These are phyloP conservation scores for Withania somnifera DNA, from an alignment of 305 asterid species.

Conservation along the genomic window DNA sequence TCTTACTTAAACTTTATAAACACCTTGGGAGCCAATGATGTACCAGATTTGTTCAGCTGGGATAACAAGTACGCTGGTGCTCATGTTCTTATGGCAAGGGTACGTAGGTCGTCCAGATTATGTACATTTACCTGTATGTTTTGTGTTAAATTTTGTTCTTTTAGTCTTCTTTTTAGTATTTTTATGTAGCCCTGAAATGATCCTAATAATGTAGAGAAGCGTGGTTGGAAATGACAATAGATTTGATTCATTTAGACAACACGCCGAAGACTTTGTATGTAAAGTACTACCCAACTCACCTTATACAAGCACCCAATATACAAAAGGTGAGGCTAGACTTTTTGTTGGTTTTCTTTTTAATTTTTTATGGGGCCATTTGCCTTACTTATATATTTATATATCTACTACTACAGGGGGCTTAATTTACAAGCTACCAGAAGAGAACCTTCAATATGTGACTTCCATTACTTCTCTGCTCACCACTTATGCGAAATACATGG, in stretches of 20 bases:
- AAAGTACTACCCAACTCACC: conserved; percentile 66
- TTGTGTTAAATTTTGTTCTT: not conserved
- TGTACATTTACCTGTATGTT: not conserved
- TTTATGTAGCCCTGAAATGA: not conserved
- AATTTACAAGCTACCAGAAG: conserved; percentile 49
- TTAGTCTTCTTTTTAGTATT: not conserved
- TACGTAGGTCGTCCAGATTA: not conserved
- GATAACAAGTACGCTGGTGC: conserved; percentile 93
- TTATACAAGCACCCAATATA: conserved; percentile 54
- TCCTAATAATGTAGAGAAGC: conserved; percentile 32
- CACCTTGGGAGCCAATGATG: conserved; percentile 47
- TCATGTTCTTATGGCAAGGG: conserved; percentile 69
- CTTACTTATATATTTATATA: not conserved
- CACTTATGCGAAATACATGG: conserved; percentile 85
- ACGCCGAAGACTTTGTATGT: conserved; percentile 68
- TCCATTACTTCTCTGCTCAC: conserved; percentile 59
- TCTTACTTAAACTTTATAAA: conserved; percentile 38
- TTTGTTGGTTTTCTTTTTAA: not conserved
- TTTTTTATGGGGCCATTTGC: not conserved
- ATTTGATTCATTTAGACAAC: conserved; percentile 40
- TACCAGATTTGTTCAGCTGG: conserved; percentile 73
- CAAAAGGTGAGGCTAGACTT: conserved; percentile 30
- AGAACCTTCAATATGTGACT: conserved; percentile 79
- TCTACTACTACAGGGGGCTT: conserved; percentile 46
- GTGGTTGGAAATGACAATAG: conserved; percentile 38